Evolutionary conservation across 495 filamentous ascomycete genomes (phyloP), one percentile per base, ranked within the genome.

Genomic region (Lichenothelia convexa): DNA sequence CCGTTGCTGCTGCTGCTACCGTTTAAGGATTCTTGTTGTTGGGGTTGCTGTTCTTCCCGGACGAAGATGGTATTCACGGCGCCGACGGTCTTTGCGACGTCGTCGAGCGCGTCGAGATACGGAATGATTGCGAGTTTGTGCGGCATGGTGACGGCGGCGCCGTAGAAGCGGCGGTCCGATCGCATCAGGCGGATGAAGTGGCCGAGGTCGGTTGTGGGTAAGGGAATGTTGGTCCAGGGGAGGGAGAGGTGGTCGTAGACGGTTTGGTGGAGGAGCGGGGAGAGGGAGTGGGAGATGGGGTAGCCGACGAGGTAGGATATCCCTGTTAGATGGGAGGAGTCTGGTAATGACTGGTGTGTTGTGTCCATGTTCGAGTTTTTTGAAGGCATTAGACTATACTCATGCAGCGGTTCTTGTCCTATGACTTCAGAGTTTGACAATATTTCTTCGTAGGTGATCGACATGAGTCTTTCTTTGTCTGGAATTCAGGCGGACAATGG

Each of bases 21-120:
- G n/a, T n/a, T n/a, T n/a, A n/a, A n/a, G n/a, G n/a, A n/a, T n/a
- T n/a, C n/a, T n/a, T n/a, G n/a, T n/a, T n/a, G n/a, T n/a, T n/a
- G n/a, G n/a, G n/a, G n/a, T n/a, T n/a, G n/a, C n/a, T n/a, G n/a
- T n/a, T n/a, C n/a, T n/a, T n/a, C n/a, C n/a, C n/a, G n/a, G n/a
- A n/a, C n/a, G n/a, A n/a, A n/a, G n/a, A n/a, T n/a, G 6, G 78
- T 84, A 61, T 84, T 82, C 55, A 70, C 70, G 39, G 77, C 75
- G 34, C 77, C 76, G 11, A 80, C 73, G 32, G 70, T 71, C 11
- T 64, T 63, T 34, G 64, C 75, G 50, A 80, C 73, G 19, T 70
- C 65, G 9, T 75, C 80, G 18, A 81, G 54, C 21, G 69, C 65
- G 51, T 84, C 75, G 5, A 82, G 64, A 42, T 78, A 58, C 2